Conservation (phyloP, 108 stramenopile species). For the Fistulifera pelliculosa region DNA sequence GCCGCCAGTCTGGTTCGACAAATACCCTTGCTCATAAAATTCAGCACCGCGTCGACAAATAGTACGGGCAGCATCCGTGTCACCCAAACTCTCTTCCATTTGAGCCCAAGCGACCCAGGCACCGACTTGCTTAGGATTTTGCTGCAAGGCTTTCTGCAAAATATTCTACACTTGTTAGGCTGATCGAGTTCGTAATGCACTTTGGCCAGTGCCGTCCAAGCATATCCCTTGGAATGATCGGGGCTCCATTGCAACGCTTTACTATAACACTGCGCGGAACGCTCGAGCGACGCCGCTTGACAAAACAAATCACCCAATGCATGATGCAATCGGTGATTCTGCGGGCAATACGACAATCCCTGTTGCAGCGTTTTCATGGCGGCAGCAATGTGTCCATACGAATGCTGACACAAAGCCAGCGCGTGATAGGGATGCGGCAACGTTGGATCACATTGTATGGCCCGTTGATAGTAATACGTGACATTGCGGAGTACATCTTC, state of each 20-base stretch:
- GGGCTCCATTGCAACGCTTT: conserved; percentile 38
- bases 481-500: not conserved
- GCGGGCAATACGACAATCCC: conserved; percentile 51
- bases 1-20: conserved; percentile 19
- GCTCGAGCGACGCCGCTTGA: conserved; percentile 57
- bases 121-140: conserved; percentile 53
- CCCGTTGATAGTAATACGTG: conserved; percentile 19
- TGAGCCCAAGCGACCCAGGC: conserved; percentile 66
- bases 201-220: conserved; percentile 51
- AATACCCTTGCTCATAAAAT: conserved; percentile 25
- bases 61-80: conserved; percentile 45
- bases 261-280: conserved; percentile 55
- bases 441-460: conserved; percentile 45
- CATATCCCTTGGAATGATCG: conserved; percentile 51
- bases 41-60: conserved; percentile 38
- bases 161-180: conserved; percentile 35
- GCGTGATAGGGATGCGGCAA: conserved; percentile 77
- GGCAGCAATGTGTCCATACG: conserved; percentile 48
- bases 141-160: conserved; percentile 30
- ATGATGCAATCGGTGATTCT: conserved; percentile 73
- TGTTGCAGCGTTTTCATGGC: conserved; percentile 54
- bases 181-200: conserved; percentile 57
- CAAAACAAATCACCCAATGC: conserved; percentile 72
- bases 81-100: conserved; percentile 63
- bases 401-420: conserved; percentile 53